These are phyloP conservation scores for Boletus subcaerulescens DNA, from an alignment of 768 basidiomycete genomes.

Conservation along the genomic window DNA sequence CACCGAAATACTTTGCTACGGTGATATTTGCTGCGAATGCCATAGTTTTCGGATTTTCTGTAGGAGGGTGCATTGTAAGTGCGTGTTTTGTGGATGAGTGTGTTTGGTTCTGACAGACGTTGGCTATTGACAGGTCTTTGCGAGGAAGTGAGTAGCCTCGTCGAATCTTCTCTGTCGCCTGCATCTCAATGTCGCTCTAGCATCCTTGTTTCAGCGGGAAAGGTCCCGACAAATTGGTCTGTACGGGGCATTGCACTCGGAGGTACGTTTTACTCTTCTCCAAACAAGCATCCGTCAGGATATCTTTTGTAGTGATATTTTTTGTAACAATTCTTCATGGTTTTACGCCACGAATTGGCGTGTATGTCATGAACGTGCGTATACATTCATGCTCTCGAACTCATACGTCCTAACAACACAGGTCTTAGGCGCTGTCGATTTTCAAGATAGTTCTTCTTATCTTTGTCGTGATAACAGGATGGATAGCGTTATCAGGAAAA, in stretches of 20 bases:
- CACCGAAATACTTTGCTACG: slow-evolving; percentile 46
- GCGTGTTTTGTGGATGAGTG: background rate
- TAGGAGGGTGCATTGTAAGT: slow-evolving; percentile 47
- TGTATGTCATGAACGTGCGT: slow-evolving; percentile 54
- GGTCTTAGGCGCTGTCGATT: slow-evolving; percentile 39
- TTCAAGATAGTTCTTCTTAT: slow-evolving; percentile 55
- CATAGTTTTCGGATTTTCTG: slow-evolving; percentile 42
- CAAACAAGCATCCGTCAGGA: background rate
- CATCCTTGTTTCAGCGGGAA: slow-evolving; percentile 48
- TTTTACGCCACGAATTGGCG: slow-evolving; percentile 45
- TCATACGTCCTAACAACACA: slow-evolving; percentile 9
- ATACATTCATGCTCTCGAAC: background rate
- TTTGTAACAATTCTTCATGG: slow-evolving; percentile 54
- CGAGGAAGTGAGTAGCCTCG: slow-evolving; percentile 25
- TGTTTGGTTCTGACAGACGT: background rate
- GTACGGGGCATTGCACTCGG: slow-evolving; percentile 61
- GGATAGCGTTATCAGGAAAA: slow-evolving; percentile 58
- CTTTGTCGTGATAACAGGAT: slow-evolving; percentile 56
- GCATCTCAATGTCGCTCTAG: slow-evolving; percentile 24
- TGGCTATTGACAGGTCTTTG: slow-evolving; percentile 26
- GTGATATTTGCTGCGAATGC: slow-evolving; percentile 48
- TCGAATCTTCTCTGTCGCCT: background rate
- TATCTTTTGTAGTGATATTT: slow-evolving; percentile 38
- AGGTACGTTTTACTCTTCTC: slow-evolving; percentile 31
- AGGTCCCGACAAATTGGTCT: slow-evolving; percentile 44